Base-by-base conservation (phyloP, 257 asterid genomes). In the Solanum arcanum region DNA sequence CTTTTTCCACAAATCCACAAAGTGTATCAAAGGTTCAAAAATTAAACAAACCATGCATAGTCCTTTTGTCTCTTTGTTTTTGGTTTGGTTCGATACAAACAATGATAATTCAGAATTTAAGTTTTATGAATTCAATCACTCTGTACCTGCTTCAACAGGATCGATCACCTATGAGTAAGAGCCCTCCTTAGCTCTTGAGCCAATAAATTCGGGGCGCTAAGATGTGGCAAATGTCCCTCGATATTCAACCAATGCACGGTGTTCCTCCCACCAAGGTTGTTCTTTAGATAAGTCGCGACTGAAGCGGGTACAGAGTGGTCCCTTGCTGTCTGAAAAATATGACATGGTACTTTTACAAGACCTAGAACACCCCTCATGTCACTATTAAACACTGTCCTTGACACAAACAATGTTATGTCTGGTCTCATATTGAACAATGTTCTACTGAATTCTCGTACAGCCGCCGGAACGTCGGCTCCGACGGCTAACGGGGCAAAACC, bases 391-490 rank as follows among this genome's bases (percentile, higher is more conserved):
- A 94, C 94, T 2, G 93, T 94, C 13, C 94, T 86, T 2, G 93
- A 94, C 11, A 94, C 99, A 78, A 93, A 97, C 18, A 96, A 92
- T 2, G 99, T 89, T n/a, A 96, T 96, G 85, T 96, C 99, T 1
- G 99, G 99, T 88, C 99, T 72, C 99, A 96, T 96, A 85, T 95
- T 96, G 92, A 96, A 96, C 72, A 96, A 87, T 23, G 99, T 96
- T 84, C 97, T 91, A 87, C 96, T 95, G 89, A 95, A 95, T 64
- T 95, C 98, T 31, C 94, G 91, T 77, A 95, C 98, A 1, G 97
- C 98, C 27, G 91, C 94, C 88, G 99, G 99, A 83, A 95, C 99
- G 81, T 97, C 99, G 21, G 98, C 99, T 31, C 99, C 99, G 82
- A 97, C 99, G 35, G 98, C 94, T 66, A 97, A 91, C 44, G 99